phyloP scores from a whole-genome alignment of 495 filamentous ascomycete species.

The Pseudevernia furfuracea region DNA sequence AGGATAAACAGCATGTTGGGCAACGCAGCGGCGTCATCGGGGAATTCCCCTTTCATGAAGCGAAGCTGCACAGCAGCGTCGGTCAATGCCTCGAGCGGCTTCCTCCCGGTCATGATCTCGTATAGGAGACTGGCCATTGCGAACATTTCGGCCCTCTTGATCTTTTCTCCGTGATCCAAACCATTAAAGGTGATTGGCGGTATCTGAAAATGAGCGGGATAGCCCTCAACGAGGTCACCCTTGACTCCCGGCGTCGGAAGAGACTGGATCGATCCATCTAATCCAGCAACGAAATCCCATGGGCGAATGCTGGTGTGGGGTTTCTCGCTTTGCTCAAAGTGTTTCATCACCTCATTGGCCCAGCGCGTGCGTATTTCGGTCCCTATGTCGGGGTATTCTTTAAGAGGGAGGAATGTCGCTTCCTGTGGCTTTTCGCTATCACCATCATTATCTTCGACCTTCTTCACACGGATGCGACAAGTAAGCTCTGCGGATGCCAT shows the following conservation, averaged over 20 bases:
- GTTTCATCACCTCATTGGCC: constrained; percentile 12
- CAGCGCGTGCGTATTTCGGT: constrained; percentile 12
- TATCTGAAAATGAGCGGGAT: constrained; percentile 18
- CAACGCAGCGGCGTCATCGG: constrained; percentile 19
- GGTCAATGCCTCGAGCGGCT: constrained; percentile 20
- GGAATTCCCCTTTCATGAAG: constrained; percentile 20
- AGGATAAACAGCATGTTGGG: constrained; percentile 15
- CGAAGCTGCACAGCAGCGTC: constrained; percentile 19
- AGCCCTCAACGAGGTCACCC: constrained; percentile 1
- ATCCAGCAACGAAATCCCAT: constrained; percentile 17
- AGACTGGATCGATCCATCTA: constrained; percentile 19
- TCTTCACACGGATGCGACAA: background rate
- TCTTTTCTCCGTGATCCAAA: constrained; percentile 14
- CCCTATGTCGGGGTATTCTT: constrained; percentile 17
- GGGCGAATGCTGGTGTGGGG: constrained; percentile 12
- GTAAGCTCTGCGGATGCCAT: background rate
- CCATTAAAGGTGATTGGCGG: constrained; percentile 12
- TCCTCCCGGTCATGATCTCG: constrained; percentile 22
- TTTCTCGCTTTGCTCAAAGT: constrained; percentile 9
- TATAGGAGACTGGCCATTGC: constrained; percentile 23
- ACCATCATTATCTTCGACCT: constrained; percentile 2
- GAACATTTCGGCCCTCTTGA: constrained; percentile 19
- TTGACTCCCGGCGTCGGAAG: background rate
- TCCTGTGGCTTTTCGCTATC: constrained; percentile 5
- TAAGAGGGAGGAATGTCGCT: constrained; percentile 5